Conservation (phyloP, 345 rosid species). For the Eucalyptus marginata region DNA sequence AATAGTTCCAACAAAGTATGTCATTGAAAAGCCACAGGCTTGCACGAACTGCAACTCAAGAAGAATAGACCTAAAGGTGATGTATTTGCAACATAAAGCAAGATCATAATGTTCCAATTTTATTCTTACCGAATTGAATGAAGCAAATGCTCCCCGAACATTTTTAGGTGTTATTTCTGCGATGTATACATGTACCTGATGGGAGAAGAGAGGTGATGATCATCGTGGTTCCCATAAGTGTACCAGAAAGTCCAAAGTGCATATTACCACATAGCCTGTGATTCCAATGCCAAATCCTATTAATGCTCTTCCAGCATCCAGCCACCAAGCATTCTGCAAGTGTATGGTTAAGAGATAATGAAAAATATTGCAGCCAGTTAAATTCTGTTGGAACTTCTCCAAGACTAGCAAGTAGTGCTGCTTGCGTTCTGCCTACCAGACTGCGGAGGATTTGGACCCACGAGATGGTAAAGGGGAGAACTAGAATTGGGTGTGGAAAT, state of each 20-base stretch:
- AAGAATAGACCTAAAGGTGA: background rate
- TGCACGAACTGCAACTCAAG: background rate
- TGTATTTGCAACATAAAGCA: background rate
- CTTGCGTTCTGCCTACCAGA: background rate
- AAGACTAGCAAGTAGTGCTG: background rate
- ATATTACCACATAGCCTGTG: background rate
- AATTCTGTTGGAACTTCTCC: background rate
- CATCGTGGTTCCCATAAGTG: background rate
- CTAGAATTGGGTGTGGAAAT: background rate
- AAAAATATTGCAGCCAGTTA: background rate
- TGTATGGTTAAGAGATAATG: background rate
- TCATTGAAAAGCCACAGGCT: background rate
- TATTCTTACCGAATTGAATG: slow-evolving; percentile 1
- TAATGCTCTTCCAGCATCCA: background rate
- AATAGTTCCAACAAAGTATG: slow-evolving; percentile 1
- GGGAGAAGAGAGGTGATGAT: background rate
- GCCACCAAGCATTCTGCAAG: background rate
- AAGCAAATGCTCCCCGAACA: slow-evolving; percentile 4
- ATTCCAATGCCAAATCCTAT: background rate
- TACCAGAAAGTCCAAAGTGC: background rate
- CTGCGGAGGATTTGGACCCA: background rate
- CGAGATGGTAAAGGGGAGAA: background rate
- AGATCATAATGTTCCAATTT: background rate
- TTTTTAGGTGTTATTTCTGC: slow-evolving; percentile 13
- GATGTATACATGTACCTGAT: background rate